Percentiles rank a stretch among this genome's conserved stretches.
Conservation (phyloP, 257 asterid species). For the Euphrasia confusa region DNA sequence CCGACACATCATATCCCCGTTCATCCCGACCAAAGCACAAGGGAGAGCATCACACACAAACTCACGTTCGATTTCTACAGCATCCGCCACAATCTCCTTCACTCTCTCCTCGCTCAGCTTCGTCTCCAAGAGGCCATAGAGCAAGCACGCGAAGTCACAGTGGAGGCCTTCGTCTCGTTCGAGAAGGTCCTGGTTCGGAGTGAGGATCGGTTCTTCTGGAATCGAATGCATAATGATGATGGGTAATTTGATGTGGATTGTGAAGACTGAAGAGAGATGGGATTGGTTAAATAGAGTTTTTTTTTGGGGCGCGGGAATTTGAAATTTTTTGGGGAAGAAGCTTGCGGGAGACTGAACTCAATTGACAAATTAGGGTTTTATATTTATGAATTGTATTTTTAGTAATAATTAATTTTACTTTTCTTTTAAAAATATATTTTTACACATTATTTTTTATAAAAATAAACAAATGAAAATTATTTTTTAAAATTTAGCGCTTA, state of each 20-base stretch:
- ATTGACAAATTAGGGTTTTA: no score
- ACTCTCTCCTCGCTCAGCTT: constrained; percentile 69
- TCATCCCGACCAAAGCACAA: constrained; percentile 85
- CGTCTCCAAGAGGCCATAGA: constrained; percentile 51
- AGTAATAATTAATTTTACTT: no score
- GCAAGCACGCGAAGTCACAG: constrained; percentile 86
- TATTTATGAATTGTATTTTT: no score
- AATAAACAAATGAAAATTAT: no score
- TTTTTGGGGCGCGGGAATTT: constrained; percentile 31
- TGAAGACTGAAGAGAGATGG: neutral
- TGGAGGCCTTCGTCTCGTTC: constrained; percentile 32
- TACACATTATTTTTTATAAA: no score
- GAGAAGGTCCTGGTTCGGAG: constrained; percentile 48
- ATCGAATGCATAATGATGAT: constrained; percentile 48
- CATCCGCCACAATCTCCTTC: constrained; percentile 38
- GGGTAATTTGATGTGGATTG: neutral
- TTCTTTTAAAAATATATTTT: no score
- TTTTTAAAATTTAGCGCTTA: no score
- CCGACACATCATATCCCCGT: constrained; percentile 64
- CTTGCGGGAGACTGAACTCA: constrained; percentile 55
- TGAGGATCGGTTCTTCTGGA: constrained; percentile 76
- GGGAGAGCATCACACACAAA: constrained; percentile 78
- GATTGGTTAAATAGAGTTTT: constrained; percentile 21
- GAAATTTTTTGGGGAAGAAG: constrained; percentile 29
- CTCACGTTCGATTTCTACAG: no score